Percentiles rank a stretch among this genome's conserved stretches.
These are phyloP conservation scores for Colletotrichum incanum DNA, from an alignment of 2,329 filamentous ascomycete genomes.

Conservation along the genomic window DNA sequence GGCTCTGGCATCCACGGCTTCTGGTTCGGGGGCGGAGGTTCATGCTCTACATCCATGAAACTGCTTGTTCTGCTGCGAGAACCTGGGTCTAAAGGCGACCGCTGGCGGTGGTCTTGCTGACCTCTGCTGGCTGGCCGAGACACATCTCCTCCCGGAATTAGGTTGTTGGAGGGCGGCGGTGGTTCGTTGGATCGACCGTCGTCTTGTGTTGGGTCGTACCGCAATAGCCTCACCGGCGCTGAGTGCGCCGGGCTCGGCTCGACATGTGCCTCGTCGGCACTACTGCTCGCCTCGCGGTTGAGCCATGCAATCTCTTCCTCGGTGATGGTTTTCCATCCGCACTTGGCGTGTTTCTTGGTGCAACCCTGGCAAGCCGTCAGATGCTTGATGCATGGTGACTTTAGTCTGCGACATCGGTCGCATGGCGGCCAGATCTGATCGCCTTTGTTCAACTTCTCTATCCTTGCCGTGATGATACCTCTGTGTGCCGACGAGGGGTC, in stretches of 20 bases:
- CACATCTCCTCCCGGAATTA: slow-evolving; percentile 33
- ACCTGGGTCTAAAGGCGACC: slow-evolving; percentile 32
- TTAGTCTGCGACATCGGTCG: slow-evolving; percentile 84
- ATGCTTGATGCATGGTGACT: slow-evolving; percentile 88
- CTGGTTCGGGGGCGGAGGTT: slow-evolving; percentile 20
- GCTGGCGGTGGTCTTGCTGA: slow-evolving; percentile 34
- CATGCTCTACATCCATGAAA: slow-evolving; percentile 42
- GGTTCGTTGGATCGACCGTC: slow-evolving; percentile 33
- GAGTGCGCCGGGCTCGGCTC: slow-evolving; percentile 46
- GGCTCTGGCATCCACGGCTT: slow-evolving; percentile 40
- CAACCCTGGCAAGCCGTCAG: slow-evolving; percentile 89
- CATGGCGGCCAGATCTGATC: slow-evolving; percentile 86
- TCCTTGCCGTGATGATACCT: slow-evolving; percentile 78
- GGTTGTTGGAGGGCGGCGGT: slow-evolving; percentile 19
- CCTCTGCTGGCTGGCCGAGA: slow-evolving; percentile 41
- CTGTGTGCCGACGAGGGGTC: slow-evolving; percentile 54
- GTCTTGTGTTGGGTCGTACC: slow-evolving; percentile 41
- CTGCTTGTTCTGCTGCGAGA: slow-evolving; percentile 40
- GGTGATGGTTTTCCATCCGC: slow-evolving; percentile 86
- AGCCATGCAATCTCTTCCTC: slow-evolving; percentile 73
- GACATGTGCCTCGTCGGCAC: slow-evolving; percentile 50
- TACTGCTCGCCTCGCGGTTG: slow-evolving; percentile 50
- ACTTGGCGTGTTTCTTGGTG: slow-evolving; percentile 92
- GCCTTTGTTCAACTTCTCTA: slow-evolving; percentile 82
- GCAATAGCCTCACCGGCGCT: slow-evolving; percentile 43